phyloP scores from a whole-genome alignment of 768 basidiomycete species.

The Boletus tylopilopsis region DNA sequence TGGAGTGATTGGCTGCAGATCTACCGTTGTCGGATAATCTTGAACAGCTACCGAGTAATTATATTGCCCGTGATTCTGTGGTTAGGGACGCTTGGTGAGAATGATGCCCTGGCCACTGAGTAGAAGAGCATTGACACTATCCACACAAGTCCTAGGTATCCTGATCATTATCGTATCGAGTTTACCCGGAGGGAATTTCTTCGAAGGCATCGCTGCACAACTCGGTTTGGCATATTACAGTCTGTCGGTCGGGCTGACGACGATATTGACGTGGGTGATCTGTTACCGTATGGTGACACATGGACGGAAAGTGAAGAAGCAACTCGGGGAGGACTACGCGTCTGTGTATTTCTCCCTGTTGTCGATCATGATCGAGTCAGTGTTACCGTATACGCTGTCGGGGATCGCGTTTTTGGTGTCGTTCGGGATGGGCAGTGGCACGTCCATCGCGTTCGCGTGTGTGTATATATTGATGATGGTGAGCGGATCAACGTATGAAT shows the following conservation, averaged over 20 bases:
- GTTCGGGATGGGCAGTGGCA: constrained; percentile 15
- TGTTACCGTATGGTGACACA: constrained; percentile 16
- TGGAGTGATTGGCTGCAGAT: constrained; percentile 27
- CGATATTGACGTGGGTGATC: constrained; percentile 18
- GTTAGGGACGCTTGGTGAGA: constrained; percentile 25
- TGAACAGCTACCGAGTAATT: constrained; percentile 17
- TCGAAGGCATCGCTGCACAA: constrained; percentile 7
- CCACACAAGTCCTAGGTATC: constrained; percentile 16
- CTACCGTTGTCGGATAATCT: constrained; percentile 37
- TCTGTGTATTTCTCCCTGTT: constrained; percentile 16
- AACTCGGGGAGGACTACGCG: constrained; percentile 20
- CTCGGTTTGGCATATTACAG: constrained; percentile 21
- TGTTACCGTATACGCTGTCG: constrained; percentile 24
- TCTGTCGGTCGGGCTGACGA: constrained; percentile 19
- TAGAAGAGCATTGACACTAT: neutral
- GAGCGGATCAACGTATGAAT: neutral
- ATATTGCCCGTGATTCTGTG: constrained; percentile 21
- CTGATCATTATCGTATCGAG: constrained; percentile 13
- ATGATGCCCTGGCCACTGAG: neutral
- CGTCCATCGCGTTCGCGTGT: constrained; percentile 12
- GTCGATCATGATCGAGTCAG: constrained; percentile 21
- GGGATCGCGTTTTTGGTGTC: constrained; percentile 24
- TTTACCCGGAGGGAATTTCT: constrained; percentile 18
- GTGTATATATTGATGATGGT: constrained; percentile 27
- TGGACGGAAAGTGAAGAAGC: constrained; percentile 6